Evolutionary conservation across 2,329 filamentous ascomycete species (phyloP), one percentile per base, ranked within the genome.

Genomic region (Juglanconis juglandina): DNA sequence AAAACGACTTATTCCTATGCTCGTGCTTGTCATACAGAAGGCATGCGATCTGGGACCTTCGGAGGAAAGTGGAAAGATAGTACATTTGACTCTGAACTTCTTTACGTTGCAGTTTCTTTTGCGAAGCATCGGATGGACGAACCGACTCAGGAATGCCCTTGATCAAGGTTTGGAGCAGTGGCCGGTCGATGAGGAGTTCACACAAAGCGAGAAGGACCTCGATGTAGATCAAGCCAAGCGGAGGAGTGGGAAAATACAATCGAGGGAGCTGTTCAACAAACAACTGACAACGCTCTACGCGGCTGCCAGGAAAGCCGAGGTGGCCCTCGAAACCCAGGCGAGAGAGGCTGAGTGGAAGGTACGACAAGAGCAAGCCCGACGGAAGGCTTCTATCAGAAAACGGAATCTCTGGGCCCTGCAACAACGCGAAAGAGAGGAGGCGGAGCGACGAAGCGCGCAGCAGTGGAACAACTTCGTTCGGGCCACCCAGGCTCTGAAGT

Each of bases 41-140:
- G 44, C 51, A 39, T 59, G 42, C 8, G 46, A 44, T 7, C 30
- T 62, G 14, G 57, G 44, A 13, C 59, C 39, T 24, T 48, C 50
- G 3, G 46, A 55, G 39, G 35, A 53, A 9, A 49, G 32, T 9
- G 24, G 39, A 14, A 41, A 42, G 9, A 39, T 5, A 13, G 10
- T 14, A 13, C 55, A 24, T 3, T 14, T 63, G 8, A 30, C 53
- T 9, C 33, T 63, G 24, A 51, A 60, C 54, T 39, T 39, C 5
- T 63, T 61, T 47, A 58, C 54, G n/a, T 30, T 60, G 17, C 61
- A 63, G 6, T 63, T 63, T 35, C 47, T 60, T 24, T 32, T 61
- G 30, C 42, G 61, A 34, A 37, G 50, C 10, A 46, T 63, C 5
- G 44, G 46, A 37, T 63, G 61, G 61, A 46, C 58, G 37, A 41